Base-by-base conservation (phyloP, 306 rosid species). In the Carpinus viminea region DNA sequence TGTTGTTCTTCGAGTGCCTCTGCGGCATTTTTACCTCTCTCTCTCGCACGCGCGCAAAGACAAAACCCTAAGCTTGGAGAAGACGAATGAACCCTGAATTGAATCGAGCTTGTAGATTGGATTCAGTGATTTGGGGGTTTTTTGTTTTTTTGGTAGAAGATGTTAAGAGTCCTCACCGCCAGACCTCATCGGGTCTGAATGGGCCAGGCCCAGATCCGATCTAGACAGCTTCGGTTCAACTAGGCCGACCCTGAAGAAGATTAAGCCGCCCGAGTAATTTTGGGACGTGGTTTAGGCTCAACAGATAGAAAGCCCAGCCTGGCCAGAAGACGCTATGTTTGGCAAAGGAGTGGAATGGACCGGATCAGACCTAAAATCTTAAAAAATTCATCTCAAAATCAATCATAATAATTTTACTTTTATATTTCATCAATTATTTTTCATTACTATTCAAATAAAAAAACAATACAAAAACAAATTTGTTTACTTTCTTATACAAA, bases 1-100 rank as follows among this genome's bases (percentile, higher is more conserved):
- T 93, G 91, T 95, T 95, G 87, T 95, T 95, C 88, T 95, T 95
- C 64, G 99, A 95, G 85, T 95, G 99, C 77, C 99, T 87, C 89
- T 95, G 99, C 74, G 98, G 98, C 99, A 95, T 95, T 24, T 59
- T 55, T n/a, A 17, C 60, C 45, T 76, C 45, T 52, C 43, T 26
- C 71, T 54, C 21, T 75, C 45, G n/a, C n/a, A n/a, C n/a, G n/a
- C 21, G 31, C 8, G 2, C 0, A 41, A 70, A 68, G 13, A 3
- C 28, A 12, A 28, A 59, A 59, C 28, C 1, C 7, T 26, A 59
- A 20, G 9, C 10, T 8, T 2, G 11, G 4, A 17, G 13, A 66
- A 36, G 43, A 15, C 5, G 70, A 9, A 66, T 15, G 21, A 66
- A 41, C 28, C 72, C 72, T 66, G 38, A 48, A 20, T 9, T n/a